A percentile compares a stretch with the other conserved stretches of the same genome.
Evolutionary conservation across 352 stramenopile species (phyloP).

Genomic region (Phytophthora kernoviae): DNA sequence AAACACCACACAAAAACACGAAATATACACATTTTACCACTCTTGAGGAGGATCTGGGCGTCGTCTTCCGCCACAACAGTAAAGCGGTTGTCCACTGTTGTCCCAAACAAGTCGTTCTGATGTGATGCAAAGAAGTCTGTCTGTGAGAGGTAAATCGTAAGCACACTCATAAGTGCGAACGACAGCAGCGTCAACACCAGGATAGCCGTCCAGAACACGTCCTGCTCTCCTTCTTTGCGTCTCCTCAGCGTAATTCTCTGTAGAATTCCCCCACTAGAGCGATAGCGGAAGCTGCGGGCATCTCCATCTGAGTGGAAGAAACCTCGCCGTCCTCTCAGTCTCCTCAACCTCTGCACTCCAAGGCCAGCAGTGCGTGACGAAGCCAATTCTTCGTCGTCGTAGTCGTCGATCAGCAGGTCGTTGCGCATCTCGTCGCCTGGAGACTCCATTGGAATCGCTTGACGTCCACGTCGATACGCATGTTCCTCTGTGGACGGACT

Average conservation of each 20-base stretch:
- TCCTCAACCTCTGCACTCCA: slow-evolving; percentile 36
- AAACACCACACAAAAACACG: neutral
- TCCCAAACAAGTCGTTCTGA: slow-evolving; percentile 81
- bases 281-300: slow-evolving; percentile 30
- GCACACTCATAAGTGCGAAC: slow-evolving; percentile 60
- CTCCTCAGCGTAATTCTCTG: slow-evolving; percentile 65
- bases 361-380: neutral
- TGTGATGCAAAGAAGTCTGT: slow-evolving; percentile 85
- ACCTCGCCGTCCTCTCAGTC: slow-evolving; percentile 40
- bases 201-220: slow-evolving; percentile 80
- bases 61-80: slow-evolving; percentile 77
- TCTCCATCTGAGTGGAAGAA: slow-evolving; percentile 58
- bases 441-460: slow-evolving; percentile 73
- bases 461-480: slow-evolving; percentile 54
- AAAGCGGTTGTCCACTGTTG: slow-evolving; percentile 82
- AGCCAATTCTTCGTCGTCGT: slow-evolving; percentile 12
- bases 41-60: slow-evolving; percentile 84
- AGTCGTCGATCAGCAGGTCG: slow-evolving; percentile 36
- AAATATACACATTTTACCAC: slow-evolving; percentile 38
- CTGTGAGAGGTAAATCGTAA: slow-evolving; percentile 76
- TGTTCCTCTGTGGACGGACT: slow-evolving; percentile 31
- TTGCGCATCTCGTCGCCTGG: slow-evolving; percentile 51
- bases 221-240: slow-evolving; percentile 53
- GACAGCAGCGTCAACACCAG: slow-evolving; percentile 72
- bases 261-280: slow-evolving; percentile 46